Evolutionary conservation across 306 rosid genomes (phyloP).

Genomic region (Sesbania bispinosa): DNA sequence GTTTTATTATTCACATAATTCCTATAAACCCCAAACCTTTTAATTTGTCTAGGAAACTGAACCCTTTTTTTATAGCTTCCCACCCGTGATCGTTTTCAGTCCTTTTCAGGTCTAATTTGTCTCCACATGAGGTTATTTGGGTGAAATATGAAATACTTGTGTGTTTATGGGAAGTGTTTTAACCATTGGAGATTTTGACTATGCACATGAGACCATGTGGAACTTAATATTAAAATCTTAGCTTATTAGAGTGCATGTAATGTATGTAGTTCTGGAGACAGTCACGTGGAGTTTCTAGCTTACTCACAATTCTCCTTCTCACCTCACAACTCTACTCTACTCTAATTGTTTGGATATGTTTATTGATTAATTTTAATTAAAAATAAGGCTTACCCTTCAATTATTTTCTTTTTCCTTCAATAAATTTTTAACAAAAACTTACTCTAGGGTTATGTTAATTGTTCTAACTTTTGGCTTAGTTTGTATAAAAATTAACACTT

Average conservation of each 20-base stretch:
- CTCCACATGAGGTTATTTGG: constrained; percentile 5
- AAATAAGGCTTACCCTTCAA: no score
- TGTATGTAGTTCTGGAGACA: neutral
- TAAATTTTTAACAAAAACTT: neutral
- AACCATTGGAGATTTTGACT: constrained; percentile 14
- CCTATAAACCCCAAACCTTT: constrained; percentile 25
- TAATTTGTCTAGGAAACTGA: constrained; percentile 40
- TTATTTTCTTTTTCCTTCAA: no score
- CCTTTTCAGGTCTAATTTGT: constrained; percentile 27
- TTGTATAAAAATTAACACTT: neutral
- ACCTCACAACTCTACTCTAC: no score
- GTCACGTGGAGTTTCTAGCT: neutral
- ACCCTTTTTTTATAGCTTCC: constrained; percentile 25
- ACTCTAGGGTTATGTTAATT: neutral
- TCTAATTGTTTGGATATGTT: no score
- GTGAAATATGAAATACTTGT: neutral
- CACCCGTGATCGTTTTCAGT: constrained; percentile 51
- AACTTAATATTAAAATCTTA: no score
- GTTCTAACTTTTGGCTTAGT: neutral
- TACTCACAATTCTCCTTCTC: no score
- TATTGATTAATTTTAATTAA: no score
- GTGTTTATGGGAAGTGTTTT: neutral
- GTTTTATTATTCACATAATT: constrained; percentile 12
- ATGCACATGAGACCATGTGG: constrained; percentile 31
- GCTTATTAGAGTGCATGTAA: neutral